Base-by-base conservation (phyloP, 2,329 filamentous ascomycete species). In the Aspergillus oerlinghausenensis region DNA sequence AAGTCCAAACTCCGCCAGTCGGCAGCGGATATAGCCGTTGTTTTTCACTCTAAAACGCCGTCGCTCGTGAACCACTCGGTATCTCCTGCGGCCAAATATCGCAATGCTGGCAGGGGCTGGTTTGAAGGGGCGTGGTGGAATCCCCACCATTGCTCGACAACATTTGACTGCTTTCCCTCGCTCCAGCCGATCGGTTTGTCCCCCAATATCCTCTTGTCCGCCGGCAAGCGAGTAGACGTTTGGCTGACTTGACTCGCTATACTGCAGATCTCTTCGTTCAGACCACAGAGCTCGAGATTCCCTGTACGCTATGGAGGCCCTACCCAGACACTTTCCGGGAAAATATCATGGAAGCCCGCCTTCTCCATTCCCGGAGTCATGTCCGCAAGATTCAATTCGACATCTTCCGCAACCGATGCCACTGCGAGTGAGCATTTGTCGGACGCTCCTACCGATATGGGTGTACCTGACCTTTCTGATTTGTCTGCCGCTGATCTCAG, bases 21-120 rank as follows among this genome's bases (percentile, higher is more conserved):
- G 32, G 32, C 32, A 6, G 14, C 43, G 43, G 52, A 55, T 48
- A 50, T 26, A 26, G 52, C 38, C 40, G 53, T 52, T 48, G 55
- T 57, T 60, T 52, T 50, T 51, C 63, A 42, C 57, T 52, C 60
- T 25, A 26, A 19, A 14, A 26, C 21, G 43, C 43, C 43, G 23
- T 47, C 23, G 19, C 43, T 23, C 42, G 43, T 47, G 43, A 47
- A 26, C 3, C 43, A 19, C 43, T 10, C 4, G 6, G 25, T 47
- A 21, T 47, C 21, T 25, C 43, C 43, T 26, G 43, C 10, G 43
- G 43, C 23, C 43, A 47, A 47, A 14, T 47, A 47, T 47, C 23
- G 70, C 66, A 64, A 86, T 86, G 83, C 74, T 85, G 68, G 79
- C 80, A 67, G 80, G 80, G 63, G 79, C 78, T 78, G 79, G 81